Evolutionary conservation across 306 rosid genomes (phyloP), one percentile per base, ranked within the genome.

Genomic region (Erythrophleum fordii): DNA sequence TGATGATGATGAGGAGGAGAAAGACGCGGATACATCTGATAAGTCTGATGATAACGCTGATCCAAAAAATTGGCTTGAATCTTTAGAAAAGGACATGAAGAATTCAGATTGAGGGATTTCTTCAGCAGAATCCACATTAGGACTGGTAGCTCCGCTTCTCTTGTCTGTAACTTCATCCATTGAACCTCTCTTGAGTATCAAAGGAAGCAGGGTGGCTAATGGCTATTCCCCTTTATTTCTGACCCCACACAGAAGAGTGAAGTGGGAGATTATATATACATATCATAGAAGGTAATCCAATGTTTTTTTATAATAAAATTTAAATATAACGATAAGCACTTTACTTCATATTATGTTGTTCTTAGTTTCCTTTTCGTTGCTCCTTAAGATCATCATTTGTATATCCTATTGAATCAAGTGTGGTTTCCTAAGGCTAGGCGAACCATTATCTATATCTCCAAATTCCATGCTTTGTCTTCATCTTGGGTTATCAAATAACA

Each of bases 381-480:
- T 35, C 82, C 35, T 69, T 77, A 69, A 77, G 78, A 82, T 48
- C 68, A 59, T 25, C 13, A 46, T 60, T 82, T 70, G 62, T 55
- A 60, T 71, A 77, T 61, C 35, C 23, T 69, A 82, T 44, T 81
- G 45, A 81, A 37, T 76, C 55, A 34, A 49, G 7, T 18, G 77
- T 77, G 59, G 59, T 44, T 49, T 59, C 68, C 79, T 41, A 82
- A 46, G 81, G 67, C 14, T 35, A 69, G 31, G 74, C 9, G 42
- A 71, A 51, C 3, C 37, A 20, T 46, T 39, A 59, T 69, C 81
- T 48, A 37, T 61, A 55, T n/a, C 25, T 49, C 42, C 60, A 20
- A 76, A 60, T 20, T 77, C 23, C 35, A 9, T 51, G 46, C 28
- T 70, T 82, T 82, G 85, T 77, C 81, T 46, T 53, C 68, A 49